Evolutionary conservation across 2,329 filamentous ascomycete genomes (phyloP), one percentile per base, ranked within the genome.

Genomic region (Pseudocercospora ulei): DNA sequence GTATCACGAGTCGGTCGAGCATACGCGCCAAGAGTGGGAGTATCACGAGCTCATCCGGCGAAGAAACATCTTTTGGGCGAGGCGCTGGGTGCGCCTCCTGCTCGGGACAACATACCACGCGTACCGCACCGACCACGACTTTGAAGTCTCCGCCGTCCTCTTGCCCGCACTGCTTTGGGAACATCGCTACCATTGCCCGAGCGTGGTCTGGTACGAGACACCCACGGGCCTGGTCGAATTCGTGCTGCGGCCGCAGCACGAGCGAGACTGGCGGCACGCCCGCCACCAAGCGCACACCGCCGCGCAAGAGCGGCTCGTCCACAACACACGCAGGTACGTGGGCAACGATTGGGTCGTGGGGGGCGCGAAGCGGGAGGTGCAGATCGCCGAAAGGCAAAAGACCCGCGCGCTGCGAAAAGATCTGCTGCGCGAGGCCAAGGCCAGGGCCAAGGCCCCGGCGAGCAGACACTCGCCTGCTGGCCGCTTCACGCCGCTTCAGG

Each of bases 191-290:
- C 50, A 38, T 9, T 46, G 48, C 7, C 52, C 52, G 1, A 35
- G 16, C 7, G 31, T 23, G 1, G 44, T 58, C 5, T 18, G 30
- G 19, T 59, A 60, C 24, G 54, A 60, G 19, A 54, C 48, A 4
- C 41, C 52, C 3, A 55, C 51, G n/a, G 58, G 57, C 5, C 29
- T 51, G 11, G 39, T 61, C 8, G 45, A 56, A 28, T 43, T 60
- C 22, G 28, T 46, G 12, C 27, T 53, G 4, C 34, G 46, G 2
- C 22, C 24, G 7, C 19, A 50, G 16, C 41, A 45, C 25, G 39
- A 46, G 18, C 35, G 44, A 7, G 17, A 38, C 27, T 27, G 12
- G 31, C 18, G 44, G 35, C 24, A 12, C 8, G 23, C 23, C 7
- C 7, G 41, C 5, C 12, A 24, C 9, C 28, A 30, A 14, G 26